A percentile compares a stretch with the other conserved stretches of the same genome.
phyloP scores from a whole-genome alignment of 192 early-diverging fungal species.

The Phlyctochytrium arcticum region DNA sequence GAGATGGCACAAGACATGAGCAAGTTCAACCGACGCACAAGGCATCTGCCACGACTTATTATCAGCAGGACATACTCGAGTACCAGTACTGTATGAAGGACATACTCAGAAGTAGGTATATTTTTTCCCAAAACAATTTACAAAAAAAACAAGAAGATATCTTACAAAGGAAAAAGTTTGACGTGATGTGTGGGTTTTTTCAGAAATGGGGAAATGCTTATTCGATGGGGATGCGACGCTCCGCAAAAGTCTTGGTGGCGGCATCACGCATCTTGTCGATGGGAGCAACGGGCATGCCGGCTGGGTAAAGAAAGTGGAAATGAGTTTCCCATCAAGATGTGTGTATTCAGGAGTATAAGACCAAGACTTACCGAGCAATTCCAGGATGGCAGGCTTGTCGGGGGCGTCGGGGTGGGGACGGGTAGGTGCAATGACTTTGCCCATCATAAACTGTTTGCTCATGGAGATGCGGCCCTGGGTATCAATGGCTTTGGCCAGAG shows the following conservation, averaged over 20 bases:
- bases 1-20: too few species aligned
- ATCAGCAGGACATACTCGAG: too few species aligned
- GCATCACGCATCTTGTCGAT: conserved; percentile 23
- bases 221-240: conserved; percentile 12
- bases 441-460: neutral
- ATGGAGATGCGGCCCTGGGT: conserved; percentile 5
- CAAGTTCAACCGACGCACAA: too few species aligned
- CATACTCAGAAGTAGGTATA: too few species aligned
- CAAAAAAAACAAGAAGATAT: neutral
- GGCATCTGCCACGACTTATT: too few species aligned
- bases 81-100: too few species aligned
- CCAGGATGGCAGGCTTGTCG: conserved; percentile 18
- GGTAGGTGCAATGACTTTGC: conserved; percentile 14
- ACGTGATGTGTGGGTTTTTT: neutral
- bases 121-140: neutral
- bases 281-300: conserved; percentile 17
- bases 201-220: neutral
- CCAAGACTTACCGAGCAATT: conserved; percentile 6
- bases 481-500: neutral
- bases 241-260: conserved; percentile 6
- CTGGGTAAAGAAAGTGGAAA: neutral
- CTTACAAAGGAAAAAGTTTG: too few species aligned
- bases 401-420: conserved; percentile 12
- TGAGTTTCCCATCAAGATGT: too few species aligned
- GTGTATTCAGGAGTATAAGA: too few species aligned